Conservation (phyloP, 805 yeast genomes). For the Kluyveromyces starmeri region DNA sequence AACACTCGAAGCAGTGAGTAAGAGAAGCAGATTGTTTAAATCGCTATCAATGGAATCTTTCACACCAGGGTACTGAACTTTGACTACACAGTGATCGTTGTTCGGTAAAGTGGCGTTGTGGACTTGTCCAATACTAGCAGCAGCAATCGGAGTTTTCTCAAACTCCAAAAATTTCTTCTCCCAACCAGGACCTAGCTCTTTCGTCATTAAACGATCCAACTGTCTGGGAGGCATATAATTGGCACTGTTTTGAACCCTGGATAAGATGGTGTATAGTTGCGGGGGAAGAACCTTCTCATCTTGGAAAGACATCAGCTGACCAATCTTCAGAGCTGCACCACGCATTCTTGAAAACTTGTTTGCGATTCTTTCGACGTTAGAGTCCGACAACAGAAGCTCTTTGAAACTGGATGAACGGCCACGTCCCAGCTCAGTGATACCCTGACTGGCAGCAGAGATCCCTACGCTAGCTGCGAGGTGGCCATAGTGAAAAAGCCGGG, state of each 20-base stretch:
- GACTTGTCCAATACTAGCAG: slow-evolving; percentile 96
- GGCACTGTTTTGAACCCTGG: slow-evolving; percentile 87
- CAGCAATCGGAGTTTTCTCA: slow-evolving; percentile 87
- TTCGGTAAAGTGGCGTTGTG: slow-evolving; percentile 69
- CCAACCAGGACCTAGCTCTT: slow-evolving; percentile 76
- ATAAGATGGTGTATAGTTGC: slow-evolving; percentile 71
- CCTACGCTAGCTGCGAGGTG: slow-evolving; percentile 88
- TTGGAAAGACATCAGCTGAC: slow-evolving; percentile 95
- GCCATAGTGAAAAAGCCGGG: slow-evolving; percentile 88
- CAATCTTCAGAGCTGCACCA: slow-evolving; percentile 96
- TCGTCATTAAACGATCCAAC: slow-evolving; percentile 61
- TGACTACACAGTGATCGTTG: slow-evolving; percentile 76
- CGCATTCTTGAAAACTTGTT: slow-evolving; percentile 87
- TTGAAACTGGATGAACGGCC: slow-evolving; percentile 45
- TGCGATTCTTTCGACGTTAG: slow-evolving; percentile 81
- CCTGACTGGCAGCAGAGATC: slow-evolving; percentile 69
- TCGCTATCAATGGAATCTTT: slow-evolving; percentile 90
- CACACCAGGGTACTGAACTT: slow-evolving; percentile 96
- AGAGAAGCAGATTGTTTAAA: slow-evolving; percentile 70
- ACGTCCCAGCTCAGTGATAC: slow-evolving; percentile 56
- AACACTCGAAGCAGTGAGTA: slow-evolving; percentile 77
- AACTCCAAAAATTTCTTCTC: slow-evolving; percentile 59
- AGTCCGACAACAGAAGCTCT: slow-evolving; percentile 61
- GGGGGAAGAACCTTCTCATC: slow-evolving; percentile 77
- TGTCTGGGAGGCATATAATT: slow-evolving; percentile 95